Evolutionary conservation across 192 early-diverging fungal genomes (phyloP).

Genomic region (Linnemannia zychae): DNA sequence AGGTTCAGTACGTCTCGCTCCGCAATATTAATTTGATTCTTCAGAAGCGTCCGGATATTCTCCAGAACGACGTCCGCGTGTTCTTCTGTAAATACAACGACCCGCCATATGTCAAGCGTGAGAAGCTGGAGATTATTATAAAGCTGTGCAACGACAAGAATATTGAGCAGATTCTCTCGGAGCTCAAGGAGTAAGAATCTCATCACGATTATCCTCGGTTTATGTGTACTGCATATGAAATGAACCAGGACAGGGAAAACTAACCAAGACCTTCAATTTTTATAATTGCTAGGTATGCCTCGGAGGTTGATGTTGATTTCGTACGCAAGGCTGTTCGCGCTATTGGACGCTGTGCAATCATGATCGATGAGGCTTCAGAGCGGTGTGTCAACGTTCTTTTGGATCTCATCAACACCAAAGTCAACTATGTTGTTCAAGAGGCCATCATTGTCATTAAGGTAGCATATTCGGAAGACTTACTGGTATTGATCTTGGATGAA

Average conservation of each 20-base stretch:
- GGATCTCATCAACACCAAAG: slow-evolving; percentile 88
- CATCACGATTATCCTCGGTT: neutral
- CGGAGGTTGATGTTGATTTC: slow-evolving; percentile 97
- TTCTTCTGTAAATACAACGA: slow-evolving; percentile 99
- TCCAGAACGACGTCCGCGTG: slow-evolving; percentile 92
- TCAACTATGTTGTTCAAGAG: slow-evolving; percentile 92
- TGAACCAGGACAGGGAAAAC: neutral
- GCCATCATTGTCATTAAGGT: slow-evolving; percentile 90
- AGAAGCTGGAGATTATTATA: slow-evolving; percentile 94
- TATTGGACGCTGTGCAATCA: slow-evolving; percentile 93
- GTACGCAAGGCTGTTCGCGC: slow-evolving; percentile 89
- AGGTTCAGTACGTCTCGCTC: slow-evolving; percentile 96
- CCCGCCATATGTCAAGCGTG: slow-evolving; percentile 95
- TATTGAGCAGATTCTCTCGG: slow-evolving; percentile 89
- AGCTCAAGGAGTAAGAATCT: slow-evolving; percentile 86
- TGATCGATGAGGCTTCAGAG: slow-evolving; percentile 88
- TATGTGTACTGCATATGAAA: neutral
- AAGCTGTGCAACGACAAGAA: slow-evolving; percentile 87
- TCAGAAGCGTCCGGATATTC: slow-evolving; percentile 86
- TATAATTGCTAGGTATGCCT: slow-evolving; percentile 78
- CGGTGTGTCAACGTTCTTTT: slow-evolving; percentile 84
- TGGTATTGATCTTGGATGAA: neutral
- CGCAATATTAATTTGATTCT: slow-evolving; percentile 96
- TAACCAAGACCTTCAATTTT: too few species aligned
- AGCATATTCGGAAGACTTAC: neutral